These are phyloP conservation scores for Lactifluus hygrophoroides DNA, from an alignment of 768 basidiomycete species.

Conservation along the genomic window DNA sequence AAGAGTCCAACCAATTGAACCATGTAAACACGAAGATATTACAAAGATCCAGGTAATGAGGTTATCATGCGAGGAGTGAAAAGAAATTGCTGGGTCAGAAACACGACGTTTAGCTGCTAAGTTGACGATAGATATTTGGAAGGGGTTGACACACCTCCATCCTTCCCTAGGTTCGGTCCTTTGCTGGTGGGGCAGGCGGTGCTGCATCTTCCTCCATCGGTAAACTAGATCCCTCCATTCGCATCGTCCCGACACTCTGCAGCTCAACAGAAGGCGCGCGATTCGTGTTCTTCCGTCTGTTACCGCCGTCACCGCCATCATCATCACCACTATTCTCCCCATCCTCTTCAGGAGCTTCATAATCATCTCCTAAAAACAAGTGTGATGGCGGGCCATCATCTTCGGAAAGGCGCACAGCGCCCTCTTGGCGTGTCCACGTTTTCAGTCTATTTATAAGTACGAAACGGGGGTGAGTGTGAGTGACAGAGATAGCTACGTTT, in stretches of 20 bases:
- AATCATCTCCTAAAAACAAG: conserved; percentile 49
- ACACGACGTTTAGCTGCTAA: too few relatives aligned
- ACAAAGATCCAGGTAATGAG: background rate
- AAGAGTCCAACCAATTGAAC: background rate
- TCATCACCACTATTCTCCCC: conserved; percentile 33
- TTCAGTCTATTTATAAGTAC: conserved; percentile 39
- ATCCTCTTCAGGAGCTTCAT: conserved; percentile 36
- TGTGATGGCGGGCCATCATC: conserved; percentile 60
- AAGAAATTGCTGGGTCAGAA: background rate
- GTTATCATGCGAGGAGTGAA: background rate
- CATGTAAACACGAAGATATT: background rate
- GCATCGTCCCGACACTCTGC: background rate
- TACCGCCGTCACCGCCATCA: conserved; percentile 28
- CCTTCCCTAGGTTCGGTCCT: background rate
- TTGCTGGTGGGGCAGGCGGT: conserved; percentile 6
- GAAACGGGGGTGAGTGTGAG: background rate
- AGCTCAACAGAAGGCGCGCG: background rate
- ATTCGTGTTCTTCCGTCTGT: background rate
- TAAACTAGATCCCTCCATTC: background rate
- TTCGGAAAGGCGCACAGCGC: conserved; percentile 53
- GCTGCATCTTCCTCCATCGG: background rate
- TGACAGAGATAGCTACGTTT: too few relatives aligned
- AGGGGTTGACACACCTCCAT: background rate
- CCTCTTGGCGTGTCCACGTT: conserved; percentile 42
- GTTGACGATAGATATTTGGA: too few relatives aligned